Base-by-base conservation (phyloP, 1,284 basidiomycete species). In the Golubevia sp. region DNA sequence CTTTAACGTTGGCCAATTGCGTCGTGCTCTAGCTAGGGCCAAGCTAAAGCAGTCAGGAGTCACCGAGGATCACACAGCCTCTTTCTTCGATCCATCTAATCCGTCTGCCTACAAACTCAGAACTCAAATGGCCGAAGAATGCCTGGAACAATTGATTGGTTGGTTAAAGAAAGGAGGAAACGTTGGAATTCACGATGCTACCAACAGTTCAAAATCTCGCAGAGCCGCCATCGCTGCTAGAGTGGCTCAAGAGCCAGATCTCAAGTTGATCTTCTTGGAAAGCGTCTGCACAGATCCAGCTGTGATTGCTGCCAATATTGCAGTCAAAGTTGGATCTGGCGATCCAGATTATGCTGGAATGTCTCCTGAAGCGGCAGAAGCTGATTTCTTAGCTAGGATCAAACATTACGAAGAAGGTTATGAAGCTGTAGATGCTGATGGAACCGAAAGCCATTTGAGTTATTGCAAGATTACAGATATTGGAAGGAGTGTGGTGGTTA, bases 151-250 rank as follows among this genome's bases (percentile, higher is more conserved):
- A 88, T 86, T 99, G 49, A 97, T 99, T 69, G 87, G 89, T 49
- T 99, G 97, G 96, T 86, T 99, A 61, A 94, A 93, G 85, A 64
- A 68, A 1, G 93, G 93, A 15, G 96, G 97, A 0, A 99, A 99
- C 79, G 96, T 99, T 34, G 97, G 94, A 6, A 98, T 99, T 73
- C 96, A 97, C 84, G 96, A 97, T 84, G 95, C 95, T 1, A 98
- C 95, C 8, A 98, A 98, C 83, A 95, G 92, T 75, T 95, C 94
- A 0, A 87, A 86, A 48, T 87, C 86, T 62, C 88, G 96, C 63
- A 88, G 94, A 89, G 89, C 83, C 89, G 89, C 61, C 90, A 90
- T 86, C 92, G 64, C 78, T 94, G 68, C 89, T 89, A 75, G 88
- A 87, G 90, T 99, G n/a, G 88, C 90, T 1, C 88, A 89, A 77